These are phyloP conservation scores for Hypoxylon sp. DNA, from an alignment of 2,329 filamentous ascomycete genomes.

Conservation along the genomic window DNA sequence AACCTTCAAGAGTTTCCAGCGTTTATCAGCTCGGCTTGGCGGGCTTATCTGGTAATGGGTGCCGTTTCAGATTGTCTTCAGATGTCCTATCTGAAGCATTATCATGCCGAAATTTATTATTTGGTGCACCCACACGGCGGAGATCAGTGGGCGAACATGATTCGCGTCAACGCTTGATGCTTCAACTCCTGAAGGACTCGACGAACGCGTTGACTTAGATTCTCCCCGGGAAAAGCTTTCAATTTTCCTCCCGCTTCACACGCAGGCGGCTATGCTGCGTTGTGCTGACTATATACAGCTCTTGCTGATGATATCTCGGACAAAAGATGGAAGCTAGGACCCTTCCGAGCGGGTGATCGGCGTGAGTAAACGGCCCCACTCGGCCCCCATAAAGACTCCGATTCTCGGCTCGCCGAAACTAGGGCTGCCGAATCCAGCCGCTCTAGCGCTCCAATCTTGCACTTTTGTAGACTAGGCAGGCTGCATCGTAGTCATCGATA, in stretches of 20 bases:
- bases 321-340: background rate
- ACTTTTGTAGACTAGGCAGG: constrained; percentile 11
- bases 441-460: constrained; percentile 3
- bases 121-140: constrained; percentile 16
- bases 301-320: background rate
- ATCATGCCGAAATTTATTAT: background rate
- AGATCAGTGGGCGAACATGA: background rate
- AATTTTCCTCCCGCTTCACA: background rate
- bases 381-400: constrained; percentile 34
- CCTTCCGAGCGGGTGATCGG: constrained; percentile 10
- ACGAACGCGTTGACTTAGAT: background rate
- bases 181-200: background rate
- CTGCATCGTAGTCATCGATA: constrained; percentile 3
- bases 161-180: background rate
- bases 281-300: background rate
- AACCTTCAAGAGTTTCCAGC: constrained; percentile 27
- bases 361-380: constrained; percentile 3
- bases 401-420: constrained; percentile 33
- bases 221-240: background rate
- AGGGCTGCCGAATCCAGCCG: constrained; percentile 10
- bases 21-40: constrained; percentile 31
- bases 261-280: background rate
- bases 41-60: constrained; percentile 7
- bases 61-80: constrained; percentile 44
- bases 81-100: constrained; percentile 38